Base-by-base conservation (phyloP, 768 basidiomycete species). In the Rhizopogon vinicolor region DNA sequence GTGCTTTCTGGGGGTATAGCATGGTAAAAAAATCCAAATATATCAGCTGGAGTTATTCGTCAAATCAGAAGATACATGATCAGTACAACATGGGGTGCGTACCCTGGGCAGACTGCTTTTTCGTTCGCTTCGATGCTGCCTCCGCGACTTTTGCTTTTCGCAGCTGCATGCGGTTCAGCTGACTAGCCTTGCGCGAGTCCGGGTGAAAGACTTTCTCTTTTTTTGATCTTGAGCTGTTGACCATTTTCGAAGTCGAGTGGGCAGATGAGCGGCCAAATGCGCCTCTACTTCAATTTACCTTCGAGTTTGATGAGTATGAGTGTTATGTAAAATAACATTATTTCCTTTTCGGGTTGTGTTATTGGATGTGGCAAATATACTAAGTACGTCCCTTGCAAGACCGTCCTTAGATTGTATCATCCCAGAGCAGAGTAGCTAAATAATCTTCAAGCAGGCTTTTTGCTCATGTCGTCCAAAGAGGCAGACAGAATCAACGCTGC, bases 201-300 rank as follows among this genome's bases (percentile, higher is more conserved):
- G 91, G 91, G 65, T 93, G 91, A 59, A 86, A 87, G 9, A 92
- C 61, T 63, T 93, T 93, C 64, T 90, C 89, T 71, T 84, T 89
- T 68, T 84, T 89, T 33, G 60, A n/a, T 43, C 39, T 46, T 8
- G 60, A 31, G 45, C 64, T 67, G 3, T 65, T 66, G 25, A 58
- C 51, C 57, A 44, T 31, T 54, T 41, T 54, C 9, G 46, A 53
- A 10, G 4, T 25, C 4, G 25, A 25, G 25, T 25, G 0, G 25
- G 25, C 25, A 25, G 25, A 5, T 25, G 25, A 25, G 25, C 25
- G 25, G 25, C 25, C 25, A 25, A 25, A 25, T 25, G 25, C 25
- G 5, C 25, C 25, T 5, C 25, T 25, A 5, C 25, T 25, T 25
- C 25, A 25, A 25, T 25, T 25, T 22, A 22, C 22, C 22, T 12